Percentiles rank a stretch among this genome's conserved stretches.
phyloP scores from a whole-genome alignment of 441 rosid genomes.

The Erysimum pusillum region DNA sequence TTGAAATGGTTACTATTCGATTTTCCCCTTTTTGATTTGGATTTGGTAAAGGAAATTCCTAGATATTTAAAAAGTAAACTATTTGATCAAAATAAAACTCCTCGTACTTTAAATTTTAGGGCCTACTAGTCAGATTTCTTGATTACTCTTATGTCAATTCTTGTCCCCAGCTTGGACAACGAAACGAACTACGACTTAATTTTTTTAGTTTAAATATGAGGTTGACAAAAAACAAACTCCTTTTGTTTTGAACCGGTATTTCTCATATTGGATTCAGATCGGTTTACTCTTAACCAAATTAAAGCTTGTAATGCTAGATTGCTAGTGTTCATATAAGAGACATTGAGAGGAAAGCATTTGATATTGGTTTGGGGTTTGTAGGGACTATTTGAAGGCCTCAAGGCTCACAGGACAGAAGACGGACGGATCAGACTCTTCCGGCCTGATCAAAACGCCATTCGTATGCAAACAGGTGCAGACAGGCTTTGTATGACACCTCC shows the following conservation, averaged over 20 bases:
- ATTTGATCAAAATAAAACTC: too few relatives aligned
- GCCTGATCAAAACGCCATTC: constrained; percentile 57
- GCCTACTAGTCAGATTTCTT: too few relatives aligned
- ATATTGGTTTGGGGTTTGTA: constrained; percentile 13
- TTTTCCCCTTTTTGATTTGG: too few relatives aligned
- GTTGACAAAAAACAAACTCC: constrained; percentile 17
- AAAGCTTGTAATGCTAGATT: background rate
- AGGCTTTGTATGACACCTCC: constrained; percentile 64
- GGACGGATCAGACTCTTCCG: constrained; percentile 54
- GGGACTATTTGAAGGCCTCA: constrained; percentile 47
- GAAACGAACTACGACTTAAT: too few relatives aligned
- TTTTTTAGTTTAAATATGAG: too few relatives aligned
- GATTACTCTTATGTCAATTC: too few relatives aligned
- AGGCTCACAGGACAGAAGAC: constrained; percentile 55
- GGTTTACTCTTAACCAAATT: background rate
- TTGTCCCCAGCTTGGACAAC: too few relatives aligned
- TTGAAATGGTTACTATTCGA: too few relatives aligned
- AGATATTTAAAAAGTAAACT: too few relatives aligned
- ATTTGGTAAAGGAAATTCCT: too few relatives aligned
- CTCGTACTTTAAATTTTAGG: too few relatives aligned
- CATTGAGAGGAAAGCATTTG: background rate
- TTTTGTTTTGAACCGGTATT: background rate
- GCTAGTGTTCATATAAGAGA: background rate
- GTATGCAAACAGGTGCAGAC: constrained; percentile 59
- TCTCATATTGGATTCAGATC: background rate